These are phyloP conservation scores for Cercophora newfieldiana DNA, from an alignment of 495 filamentous ascomycete genomes.

Conservation along the genomic window DNA sequence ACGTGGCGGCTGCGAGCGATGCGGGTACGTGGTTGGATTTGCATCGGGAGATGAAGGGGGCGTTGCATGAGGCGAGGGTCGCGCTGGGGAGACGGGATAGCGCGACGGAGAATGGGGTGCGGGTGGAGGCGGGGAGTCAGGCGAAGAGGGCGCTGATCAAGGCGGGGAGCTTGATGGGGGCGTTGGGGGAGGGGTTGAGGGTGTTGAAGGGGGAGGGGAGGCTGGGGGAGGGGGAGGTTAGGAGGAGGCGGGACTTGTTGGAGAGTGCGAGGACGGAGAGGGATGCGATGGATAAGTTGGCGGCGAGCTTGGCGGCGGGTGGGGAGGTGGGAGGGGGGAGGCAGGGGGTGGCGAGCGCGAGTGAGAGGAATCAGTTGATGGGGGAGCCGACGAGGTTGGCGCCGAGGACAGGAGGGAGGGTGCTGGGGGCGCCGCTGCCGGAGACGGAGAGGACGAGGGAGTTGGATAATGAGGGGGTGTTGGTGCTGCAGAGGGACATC, in stretches of 20 bases:
- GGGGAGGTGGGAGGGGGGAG: slow-evolving; percentile 18
- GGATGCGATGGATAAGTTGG: slow-evolving; percentile 80
- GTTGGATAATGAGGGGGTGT: slow-evolving; percentile 83
- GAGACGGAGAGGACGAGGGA: slow-evolving; percentile 89
- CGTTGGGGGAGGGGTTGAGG: slow-evolving; percentile 71
- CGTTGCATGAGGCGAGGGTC: slow-evolving; percentile 78
- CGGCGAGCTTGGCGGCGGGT: slow-evolving; percentile 64
- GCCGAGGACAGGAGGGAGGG: slow-evolving; percentile 52
- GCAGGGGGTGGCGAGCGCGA: slow-evolving; percentile 28
- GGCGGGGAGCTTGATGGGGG: slow-evolving; percentile 64
- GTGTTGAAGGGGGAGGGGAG: slow-evolving; percentile 43
- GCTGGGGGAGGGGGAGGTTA: slow-evolving; percentile 84
- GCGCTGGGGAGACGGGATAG: slow-evolving; percentile 75
- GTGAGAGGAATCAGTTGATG: slow-evolving; percentile 40
- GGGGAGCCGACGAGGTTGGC: slow-evolving; percentile 13
- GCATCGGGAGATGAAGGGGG: slow-evolving; percentile 76
- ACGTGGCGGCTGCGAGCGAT: slow-evolving; percentile 60
- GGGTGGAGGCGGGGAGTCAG: slow-evolving; percentile 67
- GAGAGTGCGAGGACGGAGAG: slow-evolving; percentile 76
- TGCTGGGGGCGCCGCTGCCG: slow-evolving; percentile 72
- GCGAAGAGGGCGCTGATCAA: slow-evolving; percentile 82
- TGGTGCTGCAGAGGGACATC: slow-evolving; percentile 80
- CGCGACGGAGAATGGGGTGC: slow-evolving; percentile 54
- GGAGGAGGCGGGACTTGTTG: slow-evolving; percentile 77
- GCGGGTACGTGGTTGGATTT: slow-evolving; percentile 85